phyloP scores from a whole-genome alignment of 768 basidiomycete species.

The Macrocybe gigantea region DNA sequence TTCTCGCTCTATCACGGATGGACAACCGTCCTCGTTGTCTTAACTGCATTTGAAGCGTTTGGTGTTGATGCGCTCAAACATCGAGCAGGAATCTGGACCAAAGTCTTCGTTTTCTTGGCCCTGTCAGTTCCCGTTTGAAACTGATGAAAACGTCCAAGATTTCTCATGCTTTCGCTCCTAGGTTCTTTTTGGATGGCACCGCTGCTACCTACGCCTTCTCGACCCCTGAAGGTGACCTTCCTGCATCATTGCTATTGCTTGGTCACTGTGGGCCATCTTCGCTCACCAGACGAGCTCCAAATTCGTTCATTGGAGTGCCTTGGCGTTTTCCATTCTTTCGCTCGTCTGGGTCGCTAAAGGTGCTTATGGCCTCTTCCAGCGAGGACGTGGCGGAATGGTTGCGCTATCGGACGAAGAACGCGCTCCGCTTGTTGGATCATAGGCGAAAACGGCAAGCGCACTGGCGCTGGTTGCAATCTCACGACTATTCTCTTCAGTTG shows the following conservation, averaged over 20 bases:
- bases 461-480: neutral
- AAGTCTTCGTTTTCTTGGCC: constrained; percentile 91
- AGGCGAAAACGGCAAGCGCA: neutral
- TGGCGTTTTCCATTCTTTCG: constrained; percentile 81
- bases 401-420: constrained; percentile 83
- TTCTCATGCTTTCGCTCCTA: constrained; percentile 17
- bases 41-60: constrained; percentile 85
- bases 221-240: constrained; percentile 83
- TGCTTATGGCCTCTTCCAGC: constrained; percentile 45
- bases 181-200: constrained; percentile 89
- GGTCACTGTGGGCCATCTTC: constrained; percentile 94
- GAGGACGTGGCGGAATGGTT: constrained; percentile 43
- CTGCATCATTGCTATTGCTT: constrained; percentile 89
- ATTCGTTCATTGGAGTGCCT: constrained; percentile 89
- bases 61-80: constrained; percentile 67
- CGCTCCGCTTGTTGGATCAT: constrained; percentile 65
- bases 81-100: constrained; percentile 81
- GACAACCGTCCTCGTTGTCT: constrained; percentile 78
- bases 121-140: constrained; percentile 44
- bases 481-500: neutral
- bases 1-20: constrained; percentile 96
- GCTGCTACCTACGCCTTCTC: constrained; percentile 95
- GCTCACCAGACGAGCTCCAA: constrained; percentile 57
- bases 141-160: neutral
- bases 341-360: constrained; percentile 84